Percentiles rank a stretch among this genome's conserved stretches.
Conservation (phyloP, 768 basidiomycete species). For the Trametes sanguinea region DNA sequence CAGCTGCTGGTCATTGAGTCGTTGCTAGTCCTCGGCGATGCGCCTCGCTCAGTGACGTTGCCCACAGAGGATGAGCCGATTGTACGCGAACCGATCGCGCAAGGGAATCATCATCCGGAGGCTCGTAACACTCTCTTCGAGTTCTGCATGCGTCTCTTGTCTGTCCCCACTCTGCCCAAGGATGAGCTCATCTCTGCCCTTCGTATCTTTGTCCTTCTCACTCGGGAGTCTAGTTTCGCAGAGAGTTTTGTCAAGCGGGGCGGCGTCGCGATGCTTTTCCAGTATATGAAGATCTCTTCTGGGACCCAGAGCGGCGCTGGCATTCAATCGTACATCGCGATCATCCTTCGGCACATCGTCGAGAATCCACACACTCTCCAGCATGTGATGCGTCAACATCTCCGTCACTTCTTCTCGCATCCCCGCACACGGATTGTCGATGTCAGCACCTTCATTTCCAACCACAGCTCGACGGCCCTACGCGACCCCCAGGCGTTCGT, state of each 20-base stretch:
- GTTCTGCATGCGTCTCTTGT: slow-evolving; percentile 72
- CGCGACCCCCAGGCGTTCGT: slow-evolving; percentile 81
- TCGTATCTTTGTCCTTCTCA: slow-evolving; percentile 82
- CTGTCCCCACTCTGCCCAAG: slow-evolving; percentile 60
- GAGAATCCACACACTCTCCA: slow-evolving; percentile 72
- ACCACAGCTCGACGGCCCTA: slow-evolving; percentile 75
- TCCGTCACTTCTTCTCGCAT: slow-evolving; percentile 78
- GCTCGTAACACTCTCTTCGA: slow-evolving; percentile 72
- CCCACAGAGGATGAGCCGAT: slow-evolving; percentile 75
- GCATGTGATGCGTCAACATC: slow-evolving; percentile 76
- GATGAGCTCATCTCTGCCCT: slow-evolving; percentile 84
- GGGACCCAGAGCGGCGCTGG: slow-evolving; percentile 52
- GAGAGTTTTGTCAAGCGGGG: slow-evolving; percentile 66
- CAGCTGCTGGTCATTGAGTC: slow-evolving; percentile 86
- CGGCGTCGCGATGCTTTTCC: slow-evolving; percentile 66
- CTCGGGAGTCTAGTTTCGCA: slow-evolving; percentile 68
- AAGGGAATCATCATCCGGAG: slow-evolving; percentile 63
- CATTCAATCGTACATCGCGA: slow-evolving; percentile 81
- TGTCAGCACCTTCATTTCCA: slow-evolving; percentile 69
- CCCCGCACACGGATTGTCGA: slow-evolving; percentile 72
- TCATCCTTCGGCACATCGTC: slow-evolving; percentile 88
- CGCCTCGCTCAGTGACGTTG: slow-evolving; percentile 61
- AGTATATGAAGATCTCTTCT: slow-evolving; percentile 58
- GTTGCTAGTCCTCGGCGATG: slow-evolving; percentile 73
- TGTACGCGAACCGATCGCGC: slow-evolving; percentile 47